Evolutionary conservation across 2,329 filamentous ascomycete species (phyloP).

Genomic region (Aspergillus spinulosporus): DNA sequence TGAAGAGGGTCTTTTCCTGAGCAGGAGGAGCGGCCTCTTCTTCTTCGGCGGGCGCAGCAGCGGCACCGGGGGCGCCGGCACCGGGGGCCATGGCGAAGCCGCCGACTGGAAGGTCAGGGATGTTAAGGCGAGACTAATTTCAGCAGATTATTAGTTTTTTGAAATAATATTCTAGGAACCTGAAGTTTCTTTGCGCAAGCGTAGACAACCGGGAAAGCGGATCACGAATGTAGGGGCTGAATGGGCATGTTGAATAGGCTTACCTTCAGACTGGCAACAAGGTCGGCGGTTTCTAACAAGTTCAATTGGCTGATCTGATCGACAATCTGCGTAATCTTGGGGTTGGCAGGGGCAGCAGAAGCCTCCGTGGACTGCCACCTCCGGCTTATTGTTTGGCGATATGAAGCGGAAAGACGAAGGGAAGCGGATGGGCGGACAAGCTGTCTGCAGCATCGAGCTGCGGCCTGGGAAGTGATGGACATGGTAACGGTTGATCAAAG

Average conservation of each 20-base stretch:
- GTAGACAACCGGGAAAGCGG: background rate
- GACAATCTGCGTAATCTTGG: constrained; percentile 92
- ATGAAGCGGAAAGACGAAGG: constrained; percentile 43
- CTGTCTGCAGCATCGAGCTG: constrained; percentile 47
- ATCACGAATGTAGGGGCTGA: background rate
- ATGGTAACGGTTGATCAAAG: constrained; percentile 29
- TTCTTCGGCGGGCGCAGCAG: constrained; percentile 61
- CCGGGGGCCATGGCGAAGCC: constrained; percentile 75
- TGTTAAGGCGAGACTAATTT: constrained; percentile 82
- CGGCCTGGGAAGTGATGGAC: constrained; percentile 43
- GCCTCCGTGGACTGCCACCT: constrained; percentile 87
- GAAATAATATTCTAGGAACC: no score
- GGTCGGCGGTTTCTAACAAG: constrained; percentile 91
- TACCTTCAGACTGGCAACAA: constrained; percentile 95
- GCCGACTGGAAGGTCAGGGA: constrained; percentile 94
- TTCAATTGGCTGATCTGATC: constrained; percentile 99
- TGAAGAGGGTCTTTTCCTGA: constrained; percentile 96
- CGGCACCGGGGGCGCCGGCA: constrained; percentile 60
- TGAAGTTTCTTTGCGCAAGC: background rate
- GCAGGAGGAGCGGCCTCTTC: constrained; percentile 85
- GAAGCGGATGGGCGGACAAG: constrained; percentile 43
- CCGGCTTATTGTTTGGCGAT: constrained; percentile 53
- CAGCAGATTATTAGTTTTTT: constrained; percentile 3
- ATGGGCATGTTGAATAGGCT: constrained; percentile 16
- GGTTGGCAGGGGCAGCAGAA: constrained; percentile 62